Conservation (phyloP, 495 filamentous ascomycete species). For the Penicillium desertorum region DNA sequence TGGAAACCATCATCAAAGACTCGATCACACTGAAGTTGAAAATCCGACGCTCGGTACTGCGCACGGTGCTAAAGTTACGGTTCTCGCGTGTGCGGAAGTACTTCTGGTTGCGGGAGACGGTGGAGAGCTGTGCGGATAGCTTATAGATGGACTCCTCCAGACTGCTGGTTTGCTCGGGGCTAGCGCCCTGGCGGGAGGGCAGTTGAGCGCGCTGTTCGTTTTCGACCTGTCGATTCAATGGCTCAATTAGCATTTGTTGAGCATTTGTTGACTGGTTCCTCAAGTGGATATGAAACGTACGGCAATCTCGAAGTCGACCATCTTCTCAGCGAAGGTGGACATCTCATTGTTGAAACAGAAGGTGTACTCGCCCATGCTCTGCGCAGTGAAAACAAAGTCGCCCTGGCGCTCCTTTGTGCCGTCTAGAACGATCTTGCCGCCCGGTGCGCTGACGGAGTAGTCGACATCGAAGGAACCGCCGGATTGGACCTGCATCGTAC, state of each 20-base stretch:
- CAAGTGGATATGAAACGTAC: slow-evolving; percentile 50
- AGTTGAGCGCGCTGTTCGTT: slow-evolving; percentile 81
- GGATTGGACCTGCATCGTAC: slow-evolving; percentile 74
- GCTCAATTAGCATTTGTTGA: slow-evolving; percentile 16
- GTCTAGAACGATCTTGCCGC: slow-evolving; percentile 78
- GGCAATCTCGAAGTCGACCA: slow-evolving; percentile 97
- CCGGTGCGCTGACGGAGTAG: slow-evolving; percentile 82
- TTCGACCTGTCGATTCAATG: slow-evolving; percentile 60
- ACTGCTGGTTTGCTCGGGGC: slow-evolving; percentile 84
- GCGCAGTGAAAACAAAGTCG: slow-evolving; percentile 97
- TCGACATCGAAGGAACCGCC: slow-evolving; percentile 96
- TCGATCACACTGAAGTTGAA: slow-evolving; percentile 98
- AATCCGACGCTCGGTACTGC: slow-evolving; percentile 91
- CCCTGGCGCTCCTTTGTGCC: slow-evolving; percentile 92
- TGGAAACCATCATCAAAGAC: slow-evolving; percentile 85
- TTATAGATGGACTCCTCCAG: slow-evolving; percentile 97
- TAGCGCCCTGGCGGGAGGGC: slow-evolving; percentile 86
- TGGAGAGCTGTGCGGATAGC: slow-evolving; percentile 89
- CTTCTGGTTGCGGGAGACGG: slow-evolving; percentile 95
- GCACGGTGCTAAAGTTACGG: slow-evolving; percentile 96
- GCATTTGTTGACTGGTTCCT: not conserved
- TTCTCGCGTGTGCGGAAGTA: slow-evolving; percentile 99
- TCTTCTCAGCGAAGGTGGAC: slow-evolving; percentile 96
- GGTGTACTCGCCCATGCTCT: slow-evolving; percentile 86
- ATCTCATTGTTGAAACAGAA: slow-evolving; percentile 99